Evolutionary conservation across 768 basidiomycete species (phyloP), one percentile per base, ranked within the genome.

Genomic region (Kwoniella botswanensis): DNA sequence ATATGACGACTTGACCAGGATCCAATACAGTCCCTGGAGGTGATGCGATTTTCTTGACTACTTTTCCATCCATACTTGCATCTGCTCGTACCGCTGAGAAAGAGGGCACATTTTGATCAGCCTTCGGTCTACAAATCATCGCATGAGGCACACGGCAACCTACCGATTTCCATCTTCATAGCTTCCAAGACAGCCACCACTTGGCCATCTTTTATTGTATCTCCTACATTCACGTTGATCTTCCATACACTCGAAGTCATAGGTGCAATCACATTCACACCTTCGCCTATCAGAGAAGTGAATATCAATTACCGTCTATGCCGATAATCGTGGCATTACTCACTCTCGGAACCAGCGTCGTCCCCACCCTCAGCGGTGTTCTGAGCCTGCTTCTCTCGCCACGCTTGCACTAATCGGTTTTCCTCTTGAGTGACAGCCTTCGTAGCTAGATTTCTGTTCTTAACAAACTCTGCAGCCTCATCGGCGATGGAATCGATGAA

Each of bases 381-480:
- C 18, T 63, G 50, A 21, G 57, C 64, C 29, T 73, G 72, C 46
- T 63, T 68, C 6, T 69, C 75, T 43, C 70, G 50, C 88, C 88
- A 88, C 72, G 87, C 85, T 1, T 67, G 67, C 42, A 89, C 82
- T 1, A 88, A 78, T 21, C 46, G 41, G 43, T 62, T 70, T 50
- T 80, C 75, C 13, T 72, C 80, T 72, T 88, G 87, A 44, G 88
- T 88, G 52, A 43, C 54, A 15, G 52, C 52, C 50, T 71, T 59
- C 9, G 43, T 63, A 18, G 65, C 74, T 61, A 57, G 50, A 56
- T 71, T 66, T 65, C 88, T 88, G 43, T 76, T 80, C n/a, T 74
- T 70, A 44, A 85, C 85, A 77, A 89, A 88, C 41, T 71, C 75
- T 1, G 71, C 64, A 0, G 87, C 79, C 67, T 90, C 87, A 0